These are phyloP conservation scores for Helianthus tuberosus DNA, from an alignment of 129 eudicot genomes.

Conservation along the genomic window DNA sequence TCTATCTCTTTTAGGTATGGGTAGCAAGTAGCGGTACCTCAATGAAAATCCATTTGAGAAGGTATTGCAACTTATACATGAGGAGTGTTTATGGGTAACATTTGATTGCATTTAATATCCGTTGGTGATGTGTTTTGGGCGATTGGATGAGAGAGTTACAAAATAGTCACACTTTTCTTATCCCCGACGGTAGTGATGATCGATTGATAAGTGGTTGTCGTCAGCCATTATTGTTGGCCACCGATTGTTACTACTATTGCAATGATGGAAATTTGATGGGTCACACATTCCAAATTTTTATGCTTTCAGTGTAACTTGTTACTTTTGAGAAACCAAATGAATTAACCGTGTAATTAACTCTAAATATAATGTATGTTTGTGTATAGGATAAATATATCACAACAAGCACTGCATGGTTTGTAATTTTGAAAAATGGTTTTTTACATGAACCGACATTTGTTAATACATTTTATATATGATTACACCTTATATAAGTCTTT, in stretches of 20 bases:
- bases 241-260: not conserved
- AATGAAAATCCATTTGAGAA: too few relatives aligned
- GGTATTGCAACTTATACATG: not conserved
- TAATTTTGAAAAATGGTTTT: too few relatives aligned
- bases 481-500: not conserved
- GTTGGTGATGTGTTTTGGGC: not conserved
- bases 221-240: slow-evolving; percentile 15
- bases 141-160: slow-evolving; percentile 5
- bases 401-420: too few relatives aligned
- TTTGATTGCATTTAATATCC: not conserved
- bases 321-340: too few relatives aligned
- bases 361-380: too few relatives aligned
- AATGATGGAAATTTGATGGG: too few relatives aligned
- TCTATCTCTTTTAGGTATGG: too few relatives aligned
- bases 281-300: not conserved
- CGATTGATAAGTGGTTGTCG: slow-evolving; percentile 3
- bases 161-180: not conserved
- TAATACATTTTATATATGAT: too few relatives aligned
- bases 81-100: slow-evolving; percentile 13
- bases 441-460: too few relatives aligned
- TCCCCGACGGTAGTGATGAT: slow-evolving; percentile 13
- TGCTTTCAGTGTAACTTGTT: not conserved
- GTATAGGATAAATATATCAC: too few relatives aligned
- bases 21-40: too few relatives aligned
- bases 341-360: too few relatives aligned